Percentiles rank a stretch among this genome's conserved stretches.
Conservation (phyloP, 257 asterid genomes). For the Linaria vulgaris region DNA sequence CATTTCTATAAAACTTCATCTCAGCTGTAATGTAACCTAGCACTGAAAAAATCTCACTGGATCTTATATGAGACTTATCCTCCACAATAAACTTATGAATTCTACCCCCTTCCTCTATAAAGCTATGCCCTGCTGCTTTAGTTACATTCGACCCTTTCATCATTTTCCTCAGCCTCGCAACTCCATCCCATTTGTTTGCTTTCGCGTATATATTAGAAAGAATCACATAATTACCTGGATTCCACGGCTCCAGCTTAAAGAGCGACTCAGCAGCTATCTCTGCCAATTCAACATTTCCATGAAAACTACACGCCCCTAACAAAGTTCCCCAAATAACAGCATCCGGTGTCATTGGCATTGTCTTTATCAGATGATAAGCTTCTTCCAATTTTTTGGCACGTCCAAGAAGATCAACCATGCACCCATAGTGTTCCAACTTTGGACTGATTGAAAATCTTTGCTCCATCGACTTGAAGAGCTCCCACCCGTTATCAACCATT, state of each 20-base stretch:
- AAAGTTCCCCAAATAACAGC: conserved; percentile 84
- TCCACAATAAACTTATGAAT: conserved; percentile 73
- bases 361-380: conserved; percentile 53
- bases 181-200: conserved; percentile 67
- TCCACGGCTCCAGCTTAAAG: conserved; percentile 64
- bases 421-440: conserved; percentile 75
- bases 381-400: conserved; percentile 69
- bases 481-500: conserved; percentile 55
- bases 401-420: conserved; percentile 86
- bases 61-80: conserved; percentile 65
- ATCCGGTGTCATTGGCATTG: conserved; percentile 86
- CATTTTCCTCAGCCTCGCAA: conserved; percentile 62
- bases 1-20: conserved; percentile 37
- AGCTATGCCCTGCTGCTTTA: conserved; percentile 81
- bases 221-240: conserved; percentile 84
- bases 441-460: conserved; percentile 34
- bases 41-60: conserved; percentile 42
- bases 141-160: conserved; percentile 64
- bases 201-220: conserved; percentile 78
- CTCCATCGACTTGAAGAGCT: conserved; percentile 55
- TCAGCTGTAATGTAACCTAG: conserved; percentile 44
- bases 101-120: conserved; percentile 73
- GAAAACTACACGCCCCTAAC: conserved; percentile 86
- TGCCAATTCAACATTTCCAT: conserved; percentile 60
- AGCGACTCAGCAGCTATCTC: conserved; percentile 71